Base-by-base conservation (phyloP, 495 filamentous ascomycete species). In the Talaromyces stipitatus region DNA sequence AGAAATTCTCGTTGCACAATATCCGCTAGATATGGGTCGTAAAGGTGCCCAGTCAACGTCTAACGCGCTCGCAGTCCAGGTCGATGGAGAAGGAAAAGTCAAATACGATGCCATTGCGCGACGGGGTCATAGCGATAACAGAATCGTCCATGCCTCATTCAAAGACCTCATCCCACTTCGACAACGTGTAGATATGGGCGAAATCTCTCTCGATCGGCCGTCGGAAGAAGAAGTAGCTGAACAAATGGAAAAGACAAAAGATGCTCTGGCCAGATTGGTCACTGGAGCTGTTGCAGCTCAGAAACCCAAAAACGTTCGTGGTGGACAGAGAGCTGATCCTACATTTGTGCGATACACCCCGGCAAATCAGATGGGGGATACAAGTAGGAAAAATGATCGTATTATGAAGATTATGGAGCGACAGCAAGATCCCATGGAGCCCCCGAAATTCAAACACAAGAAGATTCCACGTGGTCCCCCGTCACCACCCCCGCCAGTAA, bases 381-480 rank as follows among this genome's bases (percentile, higher is more conserved):
- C 80, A 38, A 81, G 80, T 8, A 83, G 82, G 66, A 94, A 94
- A 72, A 92, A 92, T 63, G 91, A 97, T 63, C 86, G 95, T 11
- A 96, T 99, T 60, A 92, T 99, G 83, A 97, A 97, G 76, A 97
- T 99, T 66, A 89, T 97, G 43, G 90, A 96, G 67, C 78, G 90
- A 33, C 94, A 97, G 72, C 83, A 86, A 59, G 94, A 99, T 76
- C 94, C 94, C 0, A 94, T 99, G 89, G 95, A 97, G 65, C 95
- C 95, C 12, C 94, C 94, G 1, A 97, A 97, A 64, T 96, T 96
- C 72, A 97, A 97, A 68, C 88, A 95, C 69, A 97, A 97, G 77
- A 96, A 96, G 78, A 96, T 99, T 59, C 94, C 94, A 4, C 78
- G 95, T 63, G 95, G 94, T 54, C 92, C 95, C 47, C 92, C 92